Evolutionary conservation across 495 filamentous ascomycete genomes (phyloP).

Genomic region (Stereocaulon alpinum): DNA sequence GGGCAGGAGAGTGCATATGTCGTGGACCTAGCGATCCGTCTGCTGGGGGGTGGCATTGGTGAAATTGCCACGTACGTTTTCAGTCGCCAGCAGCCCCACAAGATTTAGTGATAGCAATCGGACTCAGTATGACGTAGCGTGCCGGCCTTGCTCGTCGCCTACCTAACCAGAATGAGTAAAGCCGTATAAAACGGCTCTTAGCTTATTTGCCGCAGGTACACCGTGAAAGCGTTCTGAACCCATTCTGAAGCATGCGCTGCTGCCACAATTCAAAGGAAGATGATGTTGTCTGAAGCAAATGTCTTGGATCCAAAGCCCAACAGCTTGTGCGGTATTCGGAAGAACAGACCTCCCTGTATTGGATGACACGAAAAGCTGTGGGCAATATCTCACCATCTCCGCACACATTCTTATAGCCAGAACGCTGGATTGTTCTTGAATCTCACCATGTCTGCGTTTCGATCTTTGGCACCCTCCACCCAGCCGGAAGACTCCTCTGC

Average conservation of each 20-base stretch:
- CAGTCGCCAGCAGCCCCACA: no score
- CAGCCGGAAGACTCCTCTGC: constrained; percentile 3
- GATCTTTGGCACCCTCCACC: constrained; percentile 5
- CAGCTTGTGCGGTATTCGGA: not conserved
- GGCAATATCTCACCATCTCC: not conserved
- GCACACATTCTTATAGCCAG: not conserved
- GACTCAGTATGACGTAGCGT: not conserved
- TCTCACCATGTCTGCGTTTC: constrained; percentile 9
- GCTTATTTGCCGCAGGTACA: not conserved
- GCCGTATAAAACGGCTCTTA: constrained; percentile 1
- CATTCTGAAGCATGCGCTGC: not conserved
- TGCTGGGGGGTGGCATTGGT: no score
- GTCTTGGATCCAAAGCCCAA: not conserved
- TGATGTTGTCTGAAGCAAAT: not conserved
- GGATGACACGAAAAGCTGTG: not conserved
- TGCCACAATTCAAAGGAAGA: no score
- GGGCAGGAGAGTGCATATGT: no score
- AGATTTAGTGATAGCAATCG: no score
- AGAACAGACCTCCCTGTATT: not conserved
- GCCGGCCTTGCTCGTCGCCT: not conserved
- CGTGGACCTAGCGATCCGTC: no score
- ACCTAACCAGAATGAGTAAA: constrained; percentile 3
- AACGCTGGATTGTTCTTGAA: not conserved
- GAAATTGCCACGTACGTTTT: no score
- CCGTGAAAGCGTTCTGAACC: not conserved